Base-by-base conservation (phyloP, 148 eudicot species). In the Nepenthes gracilis region DNA sequence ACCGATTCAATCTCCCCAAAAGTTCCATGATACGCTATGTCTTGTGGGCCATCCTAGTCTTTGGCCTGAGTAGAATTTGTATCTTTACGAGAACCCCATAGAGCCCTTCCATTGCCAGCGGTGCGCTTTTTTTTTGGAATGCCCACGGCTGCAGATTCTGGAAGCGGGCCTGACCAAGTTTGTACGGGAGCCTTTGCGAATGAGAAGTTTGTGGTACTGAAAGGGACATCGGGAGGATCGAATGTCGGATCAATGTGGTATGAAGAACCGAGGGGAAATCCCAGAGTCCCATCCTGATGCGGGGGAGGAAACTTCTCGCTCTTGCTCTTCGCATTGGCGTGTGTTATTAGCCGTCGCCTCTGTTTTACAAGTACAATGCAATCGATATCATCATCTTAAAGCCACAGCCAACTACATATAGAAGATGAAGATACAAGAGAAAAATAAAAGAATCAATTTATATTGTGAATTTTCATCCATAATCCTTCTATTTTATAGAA, bases 271-370 rank as follows among this genome's bases (percentile, higher is more conserved):
- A 81, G 61, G 11, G 90, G 72, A 54, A 70, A 82, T 50, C 91
- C 88, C 5, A 88, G 76, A n/a, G 91, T 60, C 33, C 91, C 96
- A 65, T 88, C 96, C 59, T 80, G 88, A 57, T 85, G 96, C 1
- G 96, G 96, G 2, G 91, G 96, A 56, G 96, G 96, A 53, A 88
- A 88, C 64, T 88, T 85, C 74, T 88, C 96, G 47, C 96, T 85
- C 69, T 83, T 88, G 84, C 91, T 82, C 75, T 88, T 80, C 54
- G 86, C 91, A 57, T 85, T 88, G 55, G 88, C 84, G 43, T 80
- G 91, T 7, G 86, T 67, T 58, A 85, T 78, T 34, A 85, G 60
- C 23, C 91, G 81, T 57, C 88, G 79, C 66, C 86, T 85, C 91
- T 88, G 86, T 56, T 43, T 9, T 1, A 45, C 35, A 55, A 45